phyloP scores from a whole-genome alignment of 2,329 filamentous ascomycete species.

The Graphilbum fragrans region DNA sequence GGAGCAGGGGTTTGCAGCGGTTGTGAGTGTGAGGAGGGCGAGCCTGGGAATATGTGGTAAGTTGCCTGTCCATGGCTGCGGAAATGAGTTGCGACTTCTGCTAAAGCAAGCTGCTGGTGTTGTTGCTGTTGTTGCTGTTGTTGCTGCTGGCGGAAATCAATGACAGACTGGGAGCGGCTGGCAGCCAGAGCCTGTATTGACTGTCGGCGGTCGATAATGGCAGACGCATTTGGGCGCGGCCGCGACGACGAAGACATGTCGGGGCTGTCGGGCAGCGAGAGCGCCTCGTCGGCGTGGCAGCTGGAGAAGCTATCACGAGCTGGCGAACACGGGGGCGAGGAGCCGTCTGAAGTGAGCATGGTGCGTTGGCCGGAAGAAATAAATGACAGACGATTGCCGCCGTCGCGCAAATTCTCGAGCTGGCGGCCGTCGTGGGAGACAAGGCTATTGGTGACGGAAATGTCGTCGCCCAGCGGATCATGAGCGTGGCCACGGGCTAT shows the following conservation, averaged over 20 bases:
- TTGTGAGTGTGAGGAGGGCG: background rate
- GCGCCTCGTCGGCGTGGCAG: conserved; percentile 21
- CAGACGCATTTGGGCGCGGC: conserved; percentile 38
- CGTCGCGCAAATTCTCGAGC: conserved; percentile 44
- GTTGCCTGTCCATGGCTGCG: too few species aligned
- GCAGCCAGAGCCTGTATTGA: conserved; percentile 31
- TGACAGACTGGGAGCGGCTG: conserved; percentile 24
- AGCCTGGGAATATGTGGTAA: too few species aligned
- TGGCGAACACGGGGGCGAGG: conserved; percentile 46
- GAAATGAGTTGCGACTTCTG: too few species aligned
- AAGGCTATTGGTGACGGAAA: conserved; percentile 44
- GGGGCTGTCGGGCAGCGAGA: conserved; percentile 5
- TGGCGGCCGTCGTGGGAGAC: conserved; percentile 47
- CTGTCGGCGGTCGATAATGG: conserved; percentile 36
- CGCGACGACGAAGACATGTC: conserved; percentile 15
- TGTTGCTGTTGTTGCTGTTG: background rate
- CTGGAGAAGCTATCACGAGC: conserved; percentile 37
- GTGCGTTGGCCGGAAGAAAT: conserved; percentile 51
- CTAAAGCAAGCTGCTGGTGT: background rate
- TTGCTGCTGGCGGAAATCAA: conserved; percentile 15
- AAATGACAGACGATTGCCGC: conserved; percentile 43
- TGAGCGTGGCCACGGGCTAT: background rate
- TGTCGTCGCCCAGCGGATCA: conserved; percentile 23
- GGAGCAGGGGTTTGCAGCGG: background rate
- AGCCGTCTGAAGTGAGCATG: conserved; percentile 43